These are phyloP conservation scores for Euryodendron excelsum DNA, from an alignment of 148 eudicot species.

Conservation along the genomic window DNA sequence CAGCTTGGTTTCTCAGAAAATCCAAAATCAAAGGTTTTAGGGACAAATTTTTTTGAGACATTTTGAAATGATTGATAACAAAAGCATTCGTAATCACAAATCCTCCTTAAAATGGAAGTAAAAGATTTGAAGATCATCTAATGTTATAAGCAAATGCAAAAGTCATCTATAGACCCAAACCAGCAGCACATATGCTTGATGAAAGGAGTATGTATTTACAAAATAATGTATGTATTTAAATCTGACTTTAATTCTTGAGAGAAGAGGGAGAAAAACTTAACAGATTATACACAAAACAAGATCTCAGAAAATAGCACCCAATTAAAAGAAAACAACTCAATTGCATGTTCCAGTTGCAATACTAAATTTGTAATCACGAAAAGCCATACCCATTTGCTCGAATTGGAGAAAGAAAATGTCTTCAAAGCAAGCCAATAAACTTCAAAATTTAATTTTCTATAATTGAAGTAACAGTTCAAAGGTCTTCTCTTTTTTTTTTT, in stretches of 20 bases:
- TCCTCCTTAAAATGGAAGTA: not conserved
- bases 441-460: not conserved
- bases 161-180: not conserved
- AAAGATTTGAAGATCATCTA: not conserved
- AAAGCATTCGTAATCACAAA: not conserved
- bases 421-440: not conserved
- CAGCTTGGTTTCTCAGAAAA: not conserved
- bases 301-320: not conserved
- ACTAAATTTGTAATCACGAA: conserved; percentile 12
- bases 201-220: not conserved
- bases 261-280: no score
- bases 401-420: not conserved
- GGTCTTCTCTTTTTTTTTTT: conserved; percentile 8
- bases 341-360: not conserved
- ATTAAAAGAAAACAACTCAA: not conserved
- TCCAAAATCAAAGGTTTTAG: not conserved
- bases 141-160: conserved; percentile 1
- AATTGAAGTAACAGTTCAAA: conserved; percentile 3
- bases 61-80: not conserved
- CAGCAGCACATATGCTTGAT: not conserved
- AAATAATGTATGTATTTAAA: not conserved
- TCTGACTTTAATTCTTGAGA: not conserved
- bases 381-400: conserved; percentile 20
- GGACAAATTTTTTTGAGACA: not conserved
- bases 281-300: not conserved